Percentiles rank a stretch among this genome's conserved stretches.
These are phyloP conservation scores for Tuber borchii DNA, from an alignment of 495 filamentous ascomycete species.

Conservation along the genomic window DNA sequence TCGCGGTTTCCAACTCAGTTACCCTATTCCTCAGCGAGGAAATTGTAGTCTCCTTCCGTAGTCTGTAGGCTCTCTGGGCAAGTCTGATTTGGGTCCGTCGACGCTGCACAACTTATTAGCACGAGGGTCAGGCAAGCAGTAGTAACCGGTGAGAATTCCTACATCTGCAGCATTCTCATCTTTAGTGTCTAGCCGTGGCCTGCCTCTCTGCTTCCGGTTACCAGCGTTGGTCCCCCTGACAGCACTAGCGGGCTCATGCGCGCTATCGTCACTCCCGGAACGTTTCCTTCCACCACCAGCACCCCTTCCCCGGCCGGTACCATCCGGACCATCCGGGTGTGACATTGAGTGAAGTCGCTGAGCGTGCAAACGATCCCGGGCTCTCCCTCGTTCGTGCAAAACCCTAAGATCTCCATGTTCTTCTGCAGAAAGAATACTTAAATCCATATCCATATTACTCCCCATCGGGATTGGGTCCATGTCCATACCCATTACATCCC, in stretches of 20 bases:
- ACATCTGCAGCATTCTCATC: slow-evolving; percentile 54
- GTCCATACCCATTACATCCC: slow-evolving; percentile 38
- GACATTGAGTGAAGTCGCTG: slow-evolving; percentile 24
- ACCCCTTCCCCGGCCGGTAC: slow-evolving; percentile 26
- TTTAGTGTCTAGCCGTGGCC: slow-evolving; percentile 63
- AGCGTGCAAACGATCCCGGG: slow-evolving; percentile 22
- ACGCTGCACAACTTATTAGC: slow-evolving; percentile 49
- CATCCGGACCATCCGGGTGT: slow-evolving; percentile 15
- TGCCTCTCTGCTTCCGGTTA: slow-evolving; percentile 54
- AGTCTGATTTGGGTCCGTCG: slow-evolving; percentile 81
- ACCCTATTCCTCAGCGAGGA: slow-evolving; percentile 63
- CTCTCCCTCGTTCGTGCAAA: slow-evolving; percentile 31
- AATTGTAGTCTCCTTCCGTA: slow-evolving; percentile 76
- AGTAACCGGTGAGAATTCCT: slow-evolving; percentile 12
- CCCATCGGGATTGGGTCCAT: slow-evolving; percentile 37
- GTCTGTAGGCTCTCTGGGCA: slow-evolving; percentile 76
- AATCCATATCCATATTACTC: slow-evolving; percentile 33
- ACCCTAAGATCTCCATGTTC: slow-evolving; percentile 37
- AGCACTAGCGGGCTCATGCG: slow-evolving; percentile 22
- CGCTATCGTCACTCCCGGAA: slow-evolving; percentile 29
- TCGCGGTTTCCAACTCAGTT: slow-evolving; percentile 56
- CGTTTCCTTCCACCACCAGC: slow-evolving; percentile 25
- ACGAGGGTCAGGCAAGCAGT: not conserved
- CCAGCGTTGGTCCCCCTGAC: slow-evolving; percentile 23
- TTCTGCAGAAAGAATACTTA: slow-evolving; percentile 39